Evolutionary conservation across 2,329 filamentous ascomycete species (phyloP).

Genomic region (Alternaria sp.): DNA sequence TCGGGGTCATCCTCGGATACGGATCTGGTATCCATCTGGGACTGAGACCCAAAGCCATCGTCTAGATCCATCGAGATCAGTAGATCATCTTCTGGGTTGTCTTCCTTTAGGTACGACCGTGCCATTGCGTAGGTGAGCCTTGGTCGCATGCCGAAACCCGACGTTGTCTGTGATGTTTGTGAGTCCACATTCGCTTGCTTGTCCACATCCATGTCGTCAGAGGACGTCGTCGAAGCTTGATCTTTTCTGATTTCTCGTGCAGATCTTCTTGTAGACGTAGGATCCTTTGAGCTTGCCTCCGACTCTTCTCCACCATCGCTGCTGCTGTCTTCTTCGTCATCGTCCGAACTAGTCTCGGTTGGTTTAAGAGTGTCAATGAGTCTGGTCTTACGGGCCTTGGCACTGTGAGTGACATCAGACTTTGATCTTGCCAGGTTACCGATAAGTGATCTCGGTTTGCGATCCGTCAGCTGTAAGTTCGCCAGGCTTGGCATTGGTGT

Average conservation of each 20-base stretch:
- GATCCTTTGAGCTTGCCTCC: background rate
- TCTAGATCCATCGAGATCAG: conserved; percentile 45
- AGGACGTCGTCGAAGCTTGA: background rate
- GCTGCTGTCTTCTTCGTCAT: conserved; percentile 32
- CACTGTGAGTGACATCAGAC: conserved; percentile 39
- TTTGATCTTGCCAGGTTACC: conserved; percentile 37
- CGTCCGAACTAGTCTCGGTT: conserved; percentile 30
- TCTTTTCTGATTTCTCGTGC: background rate
- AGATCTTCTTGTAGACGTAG: background rate
- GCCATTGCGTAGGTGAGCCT: conserved; percentile 66
- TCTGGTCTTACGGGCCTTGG: conserved; percentile 32
- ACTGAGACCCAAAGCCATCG: conserved; percentile 27
- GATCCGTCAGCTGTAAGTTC: conserved; percentile 38
- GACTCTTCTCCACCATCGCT: conserved; percentile 30
- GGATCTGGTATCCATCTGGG: conserved; percentile 21
- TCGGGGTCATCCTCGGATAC: conserved; percentile 54
- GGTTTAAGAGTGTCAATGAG: conserved; percentile 43
- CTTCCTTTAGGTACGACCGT: conserved; percentile 65
- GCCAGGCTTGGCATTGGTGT: conserved; percentile 44
- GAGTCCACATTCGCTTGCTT: conserved; percentile 23
- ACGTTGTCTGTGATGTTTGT: conserved; percentile 34
- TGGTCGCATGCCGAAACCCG: conserved; percentile 36
- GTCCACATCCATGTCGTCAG: conserved; percentile 31
- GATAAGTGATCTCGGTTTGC: conserved; percentile 25
- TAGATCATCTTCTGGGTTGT: conserved; percentile 50